A percentile compares a stretch with the other conserved stretches of the same genome.
Evolutionary conservation across 441 rosid genomes (phyloP).

Genomic region (Erodium texanum): DNA sequence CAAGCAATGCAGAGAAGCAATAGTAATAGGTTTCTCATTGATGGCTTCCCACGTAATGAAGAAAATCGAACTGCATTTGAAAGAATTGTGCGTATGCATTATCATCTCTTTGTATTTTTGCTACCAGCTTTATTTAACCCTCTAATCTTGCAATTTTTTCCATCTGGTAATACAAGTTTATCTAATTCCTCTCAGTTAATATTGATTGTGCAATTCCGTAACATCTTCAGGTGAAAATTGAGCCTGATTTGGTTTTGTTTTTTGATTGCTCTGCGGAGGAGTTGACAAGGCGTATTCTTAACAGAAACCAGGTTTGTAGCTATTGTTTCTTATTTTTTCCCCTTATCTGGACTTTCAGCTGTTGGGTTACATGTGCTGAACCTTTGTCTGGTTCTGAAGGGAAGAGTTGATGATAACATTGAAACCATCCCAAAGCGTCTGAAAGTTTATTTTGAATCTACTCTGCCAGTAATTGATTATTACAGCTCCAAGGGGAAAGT

Average conservation of each 20-base stretch:
- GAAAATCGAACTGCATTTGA: constrained; percentile 83
- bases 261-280: constrained; percentile 78
- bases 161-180: background rate
- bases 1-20: constrained; percentile 62
- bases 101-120: background rate
- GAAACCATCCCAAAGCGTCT: constrained; percentile 44
- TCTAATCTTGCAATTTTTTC: background rate
- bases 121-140: background rate
- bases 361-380: background rate
- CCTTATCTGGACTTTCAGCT: background rate
- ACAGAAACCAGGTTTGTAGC: constrained; percentile 63
- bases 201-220: background rate
- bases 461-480: constrained; percentile 37
- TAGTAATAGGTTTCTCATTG: constrained; percentile 71
- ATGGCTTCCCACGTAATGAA: constrained; percentile 92
- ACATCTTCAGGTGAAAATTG: constrained; percentile 50
- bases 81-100: constrained; percentile 48
- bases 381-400: constrained; percentile 20
- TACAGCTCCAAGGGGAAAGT: constrained; percentile 42
- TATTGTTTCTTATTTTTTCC: background rate
- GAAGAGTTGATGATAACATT: constrained; percentile 48
- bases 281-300: constrained; percentile 61
- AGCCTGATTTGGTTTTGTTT: constrained; percentile 62
- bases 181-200: background rate
- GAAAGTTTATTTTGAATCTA: constrained; percentile 38